phyloP scores from a whole-genome alignment of 2,329 filamentous ascomycete genomes.

The Fusarium piperis region DNA sequence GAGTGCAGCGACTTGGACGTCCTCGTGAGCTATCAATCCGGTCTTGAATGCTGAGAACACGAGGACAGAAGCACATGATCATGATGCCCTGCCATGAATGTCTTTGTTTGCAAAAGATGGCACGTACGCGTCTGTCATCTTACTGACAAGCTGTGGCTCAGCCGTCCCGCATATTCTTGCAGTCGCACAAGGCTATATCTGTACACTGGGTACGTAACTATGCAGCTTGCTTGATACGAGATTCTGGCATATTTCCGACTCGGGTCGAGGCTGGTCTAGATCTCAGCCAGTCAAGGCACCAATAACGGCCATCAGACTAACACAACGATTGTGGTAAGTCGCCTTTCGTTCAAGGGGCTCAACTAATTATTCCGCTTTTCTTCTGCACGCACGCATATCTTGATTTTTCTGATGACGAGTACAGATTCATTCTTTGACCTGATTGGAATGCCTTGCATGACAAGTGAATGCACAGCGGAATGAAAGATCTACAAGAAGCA shows the following conservation, averaged over 20 bases:
- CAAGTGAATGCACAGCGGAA: neutral
- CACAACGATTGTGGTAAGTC: neutral
- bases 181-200: neutral
- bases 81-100: slow-evolving; percentile 11
- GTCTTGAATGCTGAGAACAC: slow-evolving; percentile 8
- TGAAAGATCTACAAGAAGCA: neutral
- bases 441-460: neutral
- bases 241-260: neutral
- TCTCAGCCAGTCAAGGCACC: neutral
- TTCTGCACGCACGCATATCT: neutral
- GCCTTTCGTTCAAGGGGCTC: neutral
- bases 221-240: slow-evolving; percentile 5
- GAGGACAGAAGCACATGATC: slow-evolving; percentile 25
- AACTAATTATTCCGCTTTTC: neutral
- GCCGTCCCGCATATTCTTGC: neutral
- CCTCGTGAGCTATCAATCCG: slow-evolving; percentile 19
- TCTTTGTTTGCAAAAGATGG: neutral
- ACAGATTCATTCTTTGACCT: neutral
- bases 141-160: slow-evolving; percentile 12
- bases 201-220: neutral
- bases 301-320: neutral
- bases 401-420: neutral
- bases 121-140: neutral
- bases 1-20: slow-evolving; percentile 3
- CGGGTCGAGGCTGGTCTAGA: neutral